Conservation (phyloP, 345 rosid species). For the Orychophragmus violaceus region DNA sequence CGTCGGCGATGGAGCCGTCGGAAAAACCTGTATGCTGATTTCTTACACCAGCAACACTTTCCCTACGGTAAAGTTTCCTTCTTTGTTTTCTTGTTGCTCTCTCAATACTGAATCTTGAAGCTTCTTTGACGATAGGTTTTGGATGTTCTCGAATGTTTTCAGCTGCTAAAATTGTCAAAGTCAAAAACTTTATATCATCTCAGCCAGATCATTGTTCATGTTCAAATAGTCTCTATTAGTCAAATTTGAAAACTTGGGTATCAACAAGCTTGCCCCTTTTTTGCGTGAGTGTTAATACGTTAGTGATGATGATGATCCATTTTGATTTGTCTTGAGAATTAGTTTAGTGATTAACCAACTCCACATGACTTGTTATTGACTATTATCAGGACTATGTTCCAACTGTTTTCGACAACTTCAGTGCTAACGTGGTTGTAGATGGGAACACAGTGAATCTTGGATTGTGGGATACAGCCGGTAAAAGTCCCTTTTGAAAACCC, state of each 20-base stretch:
- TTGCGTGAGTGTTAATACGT: too few species aligned
- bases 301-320: background rate
- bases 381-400: constrained; percentile 89
- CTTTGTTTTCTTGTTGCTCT: constrained; percentile 1
- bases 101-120: background rate
- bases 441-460: constrained; percentile 91
- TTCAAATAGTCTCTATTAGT: too few species aligned
- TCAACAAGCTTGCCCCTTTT: too few species aligned
- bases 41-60: constrained; percentile 98
- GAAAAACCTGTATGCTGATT: constrained; percentile 90
- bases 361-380: constrained; percentile 20
- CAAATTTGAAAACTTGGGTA: too few species aligned
- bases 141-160: background rate
- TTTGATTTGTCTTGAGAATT: background rate
- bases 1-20: constrained; percentile 97
- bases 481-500: constrained; percentile 8
- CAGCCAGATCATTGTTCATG: too few species aligned
- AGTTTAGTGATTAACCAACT: background rate
- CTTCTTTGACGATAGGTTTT: background rate
- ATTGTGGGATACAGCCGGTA: constrained; percentile 97
- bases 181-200: background rate
- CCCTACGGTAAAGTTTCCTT: constrained; percentile 59
- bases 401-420: constrained; percentile 96
- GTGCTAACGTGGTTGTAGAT: constrained; percentile 96
- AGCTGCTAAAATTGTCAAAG: background rate